phyloP scores from a whole-genome alignment of 2,329 filamentous ascomycete genomes.

The Pseudogymnoascus sp. region DNA sequence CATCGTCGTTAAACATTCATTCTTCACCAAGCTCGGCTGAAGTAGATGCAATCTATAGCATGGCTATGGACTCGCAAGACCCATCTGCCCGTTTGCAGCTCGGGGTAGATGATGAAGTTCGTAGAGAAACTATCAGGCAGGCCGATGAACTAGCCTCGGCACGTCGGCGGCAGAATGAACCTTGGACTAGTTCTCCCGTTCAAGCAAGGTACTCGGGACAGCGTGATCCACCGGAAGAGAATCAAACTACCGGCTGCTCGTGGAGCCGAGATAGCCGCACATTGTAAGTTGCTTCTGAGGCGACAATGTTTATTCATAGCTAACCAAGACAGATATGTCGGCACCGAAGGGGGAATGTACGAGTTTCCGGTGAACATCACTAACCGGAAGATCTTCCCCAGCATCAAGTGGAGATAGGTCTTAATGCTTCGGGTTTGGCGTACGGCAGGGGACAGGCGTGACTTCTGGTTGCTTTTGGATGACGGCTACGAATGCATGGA shows the following conservation, averaged over 20 bases:
- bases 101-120: constrained; percentile 24
- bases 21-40: constrained; percentile 30
- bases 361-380: constrained; percentile 60
- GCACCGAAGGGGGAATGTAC: constrained; percentile 65
- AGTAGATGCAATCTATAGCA: constrained; percentile 35
- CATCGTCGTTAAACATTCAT: constrained; percentile 21
- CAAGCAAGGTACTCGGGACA: constrained; percentile 17
- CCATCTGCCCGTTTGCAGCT: constrained; percentile 21
- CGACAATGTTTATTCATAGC: not conserved
- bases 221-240: constrained; percentile 21
- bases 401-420: constrained; percentile 42
- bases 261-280: constrained; percentile 54
- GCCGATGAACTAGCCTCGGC: constrained; percentile 6
- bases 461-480: not conserved
- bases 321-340: constrained; percentile 42
- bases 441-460: not conserved
- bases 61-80: constrained; percentile 22
- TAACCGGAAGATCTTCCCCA: constrained; percentile 50
- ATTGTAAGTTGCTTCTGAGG: constrained; percentile 39
- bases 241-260: constrained; percentile 47
- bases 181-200: constrained; percentile 14
- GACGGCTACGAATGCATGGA: not conserved
- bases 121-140: constrained; percentile 22
- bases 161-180: constrained; percentile 1
- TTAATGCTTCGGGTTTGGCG: constrained; percentile 1